Percentiles rank a stretch among this genome's conserved stretches.
phyloP scores from a whole-genome alignment of 2,329 filamentous ascomycete genomes.

The Arthrobotrys conoides region DNA sequence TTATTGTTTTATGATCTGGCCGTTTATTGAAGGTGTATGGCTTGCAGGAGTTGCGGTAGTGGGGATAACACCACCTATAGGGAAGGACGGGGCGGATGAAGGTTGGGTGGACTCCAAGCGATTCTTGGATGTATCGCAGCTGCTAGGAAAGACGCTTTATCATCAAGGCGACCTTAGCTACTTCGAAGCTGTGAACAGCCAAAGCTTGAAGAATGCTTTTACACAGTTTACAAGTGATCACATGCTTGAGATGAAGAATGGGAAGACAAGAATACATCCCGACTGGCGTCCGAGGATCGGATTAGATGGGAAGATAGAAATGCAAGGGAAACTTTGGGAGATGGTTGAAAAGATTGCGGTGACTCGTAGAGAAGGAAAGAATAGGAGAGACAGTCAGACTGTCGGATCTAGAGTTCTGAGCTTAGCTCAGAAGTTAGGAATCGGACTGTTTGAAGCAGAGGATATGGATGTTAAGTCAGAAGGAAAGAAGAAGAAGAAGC shows the following conservation, averaged over 20 bases:
- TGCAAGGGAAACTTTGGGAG: constrained; percentile 86
- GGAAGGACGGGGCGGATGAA: constrained; percentile 70
- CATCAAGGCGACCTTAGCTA: constrained; percentile 97
- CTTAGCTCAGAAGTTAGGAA: constrained; percentile 81
- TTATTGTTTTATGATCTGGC: constrained; percentile 99
- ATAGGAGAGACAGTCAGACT: constrained; percentile 90
- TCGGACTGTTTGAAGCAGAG: constrained; percentile 76
- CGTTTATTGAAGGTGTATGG: constrained; percentile 96
- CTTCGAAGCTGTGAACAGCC: constrained; percentile 98
- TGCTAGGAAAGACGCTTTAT: constrained; percentile 95
- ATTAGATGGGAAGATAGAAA: constrained; percentile 74
- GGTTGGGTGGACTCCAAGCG: constrained; percentile 84
- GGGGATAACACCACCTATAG: constrained; percentile 81
- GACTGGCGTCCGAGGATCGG: constrained; percentile 82
- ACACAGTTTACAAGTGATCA: constrained; percentile 89
- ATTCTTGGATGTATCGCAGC: constrained; percentile 84
- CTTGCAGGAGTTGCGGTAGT: constrained; percentile 89
- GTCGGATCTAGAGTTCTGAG: constrained; percentile 85
- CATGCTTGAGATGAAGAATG: constrained; percentile 80
- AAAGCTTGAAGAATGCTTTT: constrained; percentile 95
- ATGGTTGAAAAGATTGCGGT: constrained; percentile 90
- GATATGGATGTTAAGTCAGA: constrained; percentile 63
- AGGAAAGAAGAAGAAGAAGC: constrained; percentile 53
- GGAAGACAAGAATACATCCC: constrained; percentile 75
- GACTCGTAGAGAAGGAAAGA: constrained; percentile 91